phyloP scores from a whole-genome alignment of 257 asterid genomes.

The Nyctanthes arbortristis region DNA sequence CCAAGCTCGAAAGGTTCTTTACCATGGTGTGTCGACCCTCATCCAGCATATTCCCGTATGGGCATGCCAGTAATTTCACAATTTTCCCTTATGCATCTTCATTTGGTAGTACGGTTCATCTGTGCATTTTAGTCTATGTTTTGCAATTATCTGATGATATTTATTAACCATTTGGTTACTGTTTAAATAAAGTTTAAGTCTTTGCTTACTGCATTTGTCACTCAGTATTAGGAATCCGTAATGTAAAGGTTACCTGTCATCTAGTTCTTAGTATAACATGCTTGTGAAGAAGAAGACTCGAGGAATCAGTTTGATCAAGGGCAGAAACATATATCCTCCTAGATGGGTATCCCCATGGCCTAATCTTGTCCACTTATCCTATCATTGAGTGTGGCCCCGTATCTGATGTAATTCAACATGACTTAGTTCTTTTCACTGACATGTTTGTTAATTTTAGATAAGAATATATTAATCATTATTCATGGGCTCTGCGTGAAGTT shows the following conservation, averaged over 20 bases:
- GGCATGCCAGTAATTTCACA: slow-evolving; percentile 79
- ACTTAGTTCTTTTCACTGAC: too few relatives aligned
- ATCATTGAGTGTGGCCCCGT: too few relatives aligned
- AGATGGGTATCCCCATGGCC: too few relatives aligned
- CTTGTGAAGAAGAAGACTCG: too few relatives aligned
- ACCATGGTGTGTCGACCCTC: slow-evolving; percentile 74
- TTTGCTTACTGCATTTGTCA: not conserved
- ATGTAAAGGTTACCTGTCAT: not conserved
- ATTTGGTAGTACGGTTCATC: not conserved
- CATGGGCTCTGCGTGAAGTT: too few relatives aligned
- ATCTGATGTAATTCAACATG: too few relatives aligned
- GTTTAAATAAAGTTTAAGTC: not conserved
- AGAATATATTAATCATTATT: too few relatives aligned
- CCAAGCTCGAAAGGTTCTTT: slow-evolving; percentile 51
- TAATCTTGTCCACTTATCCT: too few relatives aligned
- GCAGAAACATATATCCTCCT: too few relatives aligned
- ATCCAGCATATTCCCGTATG: slow-evolving; percentile 60
- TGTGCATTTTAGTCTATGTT: not conserved
- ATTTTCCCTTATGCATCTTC: not conserved
- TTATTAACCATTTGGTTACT: not conserved
- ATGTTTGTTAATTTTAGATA: too few relatives aligned
- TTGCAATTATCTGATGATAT: not conserved
- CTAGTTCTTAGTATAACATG: too few relatives aligned
- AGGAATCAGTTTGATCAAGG: too few relatives aligned
- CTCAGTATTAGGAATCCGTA: not conserved